Base-by-base conservation (phyloP, 768 basidiomycete genomes). In the Pisolithus albus region DNA sequence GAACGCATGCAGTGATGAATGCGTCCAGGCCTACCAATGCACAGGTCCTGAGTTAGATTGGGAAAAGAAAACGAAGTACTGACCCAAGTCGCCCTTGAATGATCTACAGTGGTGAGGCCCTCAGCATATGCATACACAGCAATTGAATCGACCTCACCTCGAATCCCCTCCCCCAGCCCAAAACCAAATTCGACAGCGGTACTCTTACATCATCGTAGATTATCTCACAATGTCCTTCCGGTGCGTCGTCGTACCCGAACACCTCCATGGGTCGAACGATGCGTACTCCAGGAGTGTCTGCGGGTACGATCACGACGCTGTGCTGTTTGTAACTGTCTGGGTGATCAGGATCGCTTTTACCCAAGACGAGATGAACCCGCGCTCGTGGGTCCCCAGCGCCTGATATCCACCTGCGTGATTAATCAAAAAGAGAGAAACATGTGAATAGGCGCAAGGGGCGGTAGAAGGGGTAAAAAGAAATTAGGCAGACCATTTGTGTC, bases 1-100 rank as follows among this genome's bases (percentile, higher is more conserved):
- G 91, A 88, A 37, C 96, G 84, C 96, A 99, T 99, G 75, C 95
- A 96, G 64, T 94, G 91, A 62, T 95, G 93, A 60, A 95, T 88
- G 50, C 93, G 86, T n/a, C 93, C 93, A 47, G 93, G 93, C 39
- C 91, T 92, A 19, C 36, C 38, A 59, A 44, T 46, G 38, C 30
- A 43, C 36, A 7, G 21, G 41, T 44, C 38, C 57, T 45, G 42
- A 47, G 36, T 46, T 34, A 56, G 2, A 47, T 21, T 52, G 46
- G 23, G 18, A 24, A 15, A 2, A 39, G 34, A 49, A 28, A 15
- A 46, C 1, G 30, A 36, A 30, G 46, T 21, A 61, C 77, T 44
- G 64, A 88, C 88, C 93, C 94, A 48, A 97, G 83, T 56, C 94
- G 89, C 40, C 93, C 93, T 80, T 97, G 94, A 55, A 97, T 89